Evolutionary conservation across 2,329 filamentous ascomycete species (phyloP), one percentile per base, ranked within the genome.

Genomic region (Boeremia lycopersici): DNA sequence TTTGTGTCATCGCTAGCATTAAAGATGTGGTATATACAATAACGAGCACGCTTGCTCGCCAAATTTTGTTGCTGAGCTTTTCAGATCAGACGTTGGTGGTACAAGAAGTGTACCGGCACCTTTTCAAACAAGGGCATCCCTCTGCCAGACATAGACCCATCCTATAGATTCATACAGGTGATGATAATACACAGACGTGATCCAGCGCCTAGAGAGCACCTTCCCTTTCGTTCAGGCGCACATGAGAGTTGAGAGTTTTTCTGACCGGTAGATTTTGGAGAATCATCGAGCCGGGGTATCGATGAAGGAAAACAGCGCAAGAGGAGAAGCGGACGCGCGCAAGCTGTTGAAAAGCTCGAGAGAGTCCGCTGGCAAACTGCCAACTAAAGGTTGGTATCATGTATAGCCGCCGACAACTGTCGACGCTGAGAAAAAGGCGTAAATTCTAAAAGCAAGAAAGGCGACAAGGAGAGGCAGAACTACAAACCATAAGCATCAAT

Each of bases 151-250:
- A 53, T 50, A 55, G 52, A 56, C 53, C 51, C 46, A 58, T 56
- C 56, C 45, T 58, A 60, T 56, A 59, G 40, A 53, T 61, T 59
- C 62, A 59, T 67, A 65, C 62, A 68, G 52, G 52, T 60, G 57
- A 61, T 65, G 60, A 64, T 68, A 60, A 63, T 67, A 68, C 65
- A 68, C 63, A 57, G 65, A 68, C 65, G 65, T 62, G 52, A 57
- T 62, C 63, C 65, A 66, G 64, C 64, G 64, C 65, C 64, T 61
- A 53, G 53, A 54, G 50, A 60, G 62, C 56, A 56, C 58, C 57
- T 42, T 42, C 50, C 46, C 42, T 42, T 38, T 50, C 52, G 29
- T 57, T 57, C 39, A 60, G 60, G 60, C 61, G 60, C 60, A 48
- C 58, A 30, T 62, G 34, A 53, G 65, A 68, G 65, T 65, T 65